Evolutionary conservation across 257 asterid species (phyloP), one percentile per base, ranked within the genome.

Genomic region (Nicotiana obtusifolia): DNA sequence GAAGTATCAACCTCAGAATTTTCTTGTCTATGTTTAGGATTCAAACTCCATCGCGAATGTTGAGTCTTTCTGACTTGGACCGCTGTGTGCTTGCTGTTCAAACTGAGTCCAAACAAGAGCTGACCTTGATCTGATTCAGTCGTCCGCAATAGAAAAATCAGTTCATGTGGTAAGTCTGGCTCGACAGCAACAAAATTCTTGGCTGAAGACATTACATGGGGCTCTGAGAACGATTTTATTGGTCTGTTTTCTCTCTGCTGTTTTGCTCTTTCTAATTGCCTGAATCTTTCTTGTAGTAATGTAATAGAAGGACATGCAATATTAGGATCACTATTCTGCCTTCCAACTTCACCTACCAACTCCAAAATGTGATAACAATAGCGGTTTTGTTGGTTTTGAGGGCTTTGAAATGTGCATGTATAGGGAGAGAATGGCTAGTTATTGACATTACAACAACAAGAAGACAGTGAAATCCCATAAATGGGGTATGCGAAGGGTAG

Each of bases 221-320:
- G 84, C 69, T 81, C 82, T 20, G 82, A 52, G 54, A 83, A 75
- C 35, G 82, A 35, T 11, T 59, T 64, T 0, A 35, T 5, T 44
- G 80, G 61, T 66, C 69, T 37, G 15, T 73, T 85, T 35, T 82
- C 85, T 67, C 87, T 80, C 81, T 67, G 82, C 77, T 80, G 83
- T 80, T 61, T 87, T 76, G 81, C 71, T 59, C 67, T 82, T 28
- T 84, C 84, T 20, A 86, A 66, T 80, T 80, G 84, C 81, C 78
- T 86, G 82, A 86, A 86, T 75, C 89, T 84, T 79, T 86, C 86
- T 82, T 84, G 87, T 17, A 86, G 76, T 44, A 87, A 78, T 47
- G 84, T 85, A 76, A 87, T 84, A 7, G 87, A 84, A 20, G 89
- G 66, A 54, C 89, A 82, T n/a, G 71, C 67, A 78, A 65, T 31